Base-by-base conservation (phyloP, 2,329 filamentous ascomycete species). In the Botrytis byssoidea region DNA sequence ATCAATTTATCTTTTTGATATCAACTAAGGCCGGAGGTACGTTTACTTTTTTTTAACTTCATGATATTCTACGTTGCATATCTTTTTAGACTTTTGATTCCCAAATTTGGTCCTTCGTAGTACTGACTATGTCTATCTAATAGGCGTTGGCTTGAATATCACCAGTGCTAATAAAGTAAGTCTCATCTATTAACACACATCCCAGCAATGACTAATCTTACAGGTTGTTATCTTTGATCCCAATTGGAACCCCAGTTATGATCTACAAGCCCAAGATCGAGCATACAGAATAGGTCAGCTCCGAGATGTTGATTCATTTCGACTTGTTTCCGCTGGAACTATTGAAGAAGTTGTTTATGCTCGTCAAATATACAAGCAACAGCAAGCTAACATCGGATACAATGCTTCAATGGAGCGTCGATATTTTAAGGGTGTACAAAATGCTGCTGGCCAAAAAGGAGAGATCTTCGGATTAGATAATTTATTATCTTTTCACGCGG, bases 261-360 rank as follows among this genome's bases (percentile, higher is more conserved):
- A 99, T 79, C 87, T 98, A 0, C 96, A 99, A 82, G 96, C 96
- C 0, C 96, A 99, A 83, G 96, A 99, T 80, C 90, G 96, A 70
- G 96, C 96, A 3, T 98, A 99, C 81, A 91, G 96, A 70, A 98
- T 99, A 76, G 96, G 96, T 0, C 96, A 99, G 82, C 90, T 89
- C 0, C 88, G 96, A 32, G 94, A 98, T 79, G 96, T 99, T 0
- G 96, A 99, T 81, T 95, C 98, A 1, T 98, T 97, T 81, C 91
- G 96, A 6, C 88, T 99, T 1, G 90, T 99, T 29, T 95, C 93
- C 2, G 90, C 93, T 1, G 96, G 96, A 0, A 98, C 96, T 0
- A 94, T 99, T 25, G 96, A 99, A 81, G 96, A 99, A 82, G 96
- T 98, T 71, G 94, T 98, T 12, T 99, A 99, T 79, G 96, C 95